These are phyloP conservation scores for Aspergillus tamarii DNA, from an alignment of 2,329 filamentous ascomycete species.

Conservation along the genomic window DNA sequence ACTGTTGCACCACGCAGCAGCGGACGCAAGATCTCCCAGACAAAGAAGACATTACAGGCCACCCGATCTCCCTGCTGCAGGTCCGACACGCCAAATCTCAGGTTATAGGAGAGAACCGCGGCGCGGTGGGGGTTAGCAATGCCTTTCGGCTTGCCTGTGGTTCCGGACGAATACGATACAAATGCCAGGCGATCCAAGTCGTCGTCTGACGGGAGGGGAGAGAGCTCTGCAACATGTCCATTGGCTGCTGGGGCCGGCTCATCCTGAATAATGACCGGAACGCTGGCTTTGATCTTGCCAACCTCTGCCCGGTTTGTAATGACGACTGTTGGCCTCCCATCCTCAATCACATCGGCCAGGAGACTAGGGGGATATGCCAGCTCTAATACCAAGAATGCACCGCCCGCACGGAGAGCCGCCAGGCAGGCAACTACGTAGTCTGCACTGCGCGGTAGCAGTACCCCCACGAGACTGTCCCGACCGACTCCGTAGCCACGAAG, in stretches of 20 bases:
- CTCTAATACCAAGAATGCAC: constrained; percentile 79
- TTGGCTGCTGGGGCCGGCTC: constrained; percentile 38
- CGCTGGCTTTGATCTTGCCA: constrained; percentile 64
- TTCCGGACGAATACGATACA: constrained; percentile 79
- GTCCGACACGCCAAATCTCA: constrained; percentile 72
- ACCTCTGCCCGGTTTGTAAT: constrained; percentile 69
- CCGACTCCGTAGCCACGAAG: constrained; percentile 70
- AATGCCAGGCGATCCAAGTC: constrained; percentile 76
- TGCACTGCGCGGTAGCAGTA: constrained; percentile 74
- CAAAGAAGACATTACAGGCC: constrained; percentile 86
- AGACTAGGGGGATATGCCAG: constrained; percentile 75
- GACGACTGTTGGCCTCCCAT: constrained; percentile 71
- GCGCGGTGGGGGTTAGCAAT: constrained; percentile 79
- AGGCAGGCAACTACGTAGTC: constrained; percentile 80
- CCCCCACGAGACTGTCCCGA: constrained; percentile 73
- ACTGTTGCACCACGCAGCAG: constrained; percentile 76
- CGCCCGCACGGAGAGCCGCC: constrained; percentile 75
- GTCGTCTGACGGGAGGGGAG: constrained; percentile 62
- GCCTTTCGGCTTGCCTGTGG: constrained; percentile 78
- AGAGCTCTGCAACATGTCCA: constrained; percentile 47
- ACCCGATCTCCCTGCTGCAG: constrained; percentile 73
- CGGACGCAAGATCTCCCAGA: constrained; percentile 82
- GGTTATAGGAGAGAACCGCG: constrained; percentile 72
- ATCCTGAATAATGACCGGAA: constrained; percentile 68
- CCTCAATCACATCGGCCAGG: constrained; percentile 74